Evolutionary conservation across 148 eudicot genomes (phyloP).

Genomic region (Rheum nobile): DNA sequence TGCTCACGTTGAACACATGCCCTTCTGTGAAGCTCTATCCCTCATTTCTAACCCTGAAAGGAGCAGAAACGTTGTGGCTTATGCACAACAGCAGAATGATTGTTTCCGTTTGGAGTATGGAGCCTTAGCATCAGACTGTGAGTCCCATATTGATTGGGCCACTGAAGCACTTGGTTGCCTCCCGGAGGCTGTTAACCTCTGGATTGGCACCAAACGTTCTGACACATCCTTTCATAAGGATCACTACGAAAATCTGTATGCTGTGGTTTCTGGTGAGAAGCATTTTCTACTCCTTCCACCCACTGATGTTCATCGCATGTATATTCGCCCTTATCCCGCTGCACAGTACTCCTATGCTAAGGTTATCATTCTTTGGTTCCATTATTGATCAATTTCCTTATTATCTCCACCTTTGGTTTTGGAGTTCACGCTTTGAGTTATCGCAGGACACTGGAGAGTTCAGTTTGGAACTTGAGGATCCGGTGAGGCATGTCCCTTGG

Average conservation of each 20-base stretch:
- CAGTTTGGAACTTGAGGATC: constrained; percentile 67
- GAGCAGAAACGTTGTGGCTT: constrained; percentile 36
- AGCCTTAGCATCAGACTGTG: constrained; percentile 47
- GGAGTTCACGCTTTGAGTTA: constrained; percentile 2
- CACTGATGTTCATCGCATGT: constrained; percentile 86
- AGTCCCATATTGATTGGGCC: constrained; percentile 72
- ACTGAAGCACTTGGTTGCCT: constrained; percentile 63
- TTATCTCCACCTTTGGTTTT: not conserved
- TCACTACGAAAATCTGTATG: constrained; percentile 92
- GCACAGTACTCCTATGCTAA: constrained; percentile 52
- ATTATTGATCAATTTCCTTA: too few relatives aligned
- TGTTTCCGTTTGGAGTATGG: constrained; percentile 67
- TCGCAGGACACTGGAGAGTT: constrained; percentile 60
- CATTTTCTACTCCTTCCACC: constrained; percentile 90
- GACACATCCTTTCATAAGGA: constrained; percentile 94
- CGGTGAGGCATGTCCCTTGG: constrained; percentile 75
- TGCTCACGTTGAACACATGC: constrained; percentile 46
- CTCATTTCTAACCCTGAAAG: constrained; percentile 23
- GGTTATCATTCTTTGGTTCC: constrained; percentile 23
- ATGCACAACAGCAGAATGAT: constrained; percentile 92
- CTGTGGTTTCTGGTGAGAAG: constrained; percentile 82
- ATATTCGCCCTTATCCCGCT: constrained; percentile 62
- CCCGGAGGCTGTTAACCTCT: constrained; percentile 93
- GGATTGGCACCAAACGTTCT: constrained; percentile 65
- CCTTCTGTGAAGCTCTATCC: constrained; percentile 43